These are phyloP conservation scores for Ophiostoma fasciatum DNA, from an alignment of 2,329 filamentous ascomycete genomes.

Conservation along the genomic window DNA sequence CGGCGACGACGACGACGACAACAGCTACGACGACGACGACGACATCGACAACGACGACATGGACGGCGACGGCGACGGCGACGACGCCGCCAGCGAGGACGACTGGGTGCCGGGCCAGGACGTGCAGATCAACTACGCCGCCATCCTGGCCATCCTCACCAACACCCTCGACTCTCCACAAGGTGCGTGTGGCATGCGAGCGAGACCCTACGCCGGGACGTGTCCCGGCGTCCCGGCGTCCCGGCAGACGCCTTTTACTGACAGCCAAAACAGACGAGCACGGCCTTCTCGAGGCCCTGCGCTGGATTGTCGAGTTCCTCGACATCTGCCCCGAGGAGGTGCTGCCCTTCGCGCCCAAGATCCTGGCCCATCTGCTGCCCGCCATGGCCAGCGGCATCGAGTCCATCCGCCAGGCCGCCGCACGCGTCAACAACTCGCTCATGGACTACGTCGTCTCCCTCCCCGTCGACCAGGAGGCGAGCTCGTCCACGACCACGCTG, in stretches of 20 bases:
- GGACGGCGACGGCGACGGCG: constrained; percentile 40
- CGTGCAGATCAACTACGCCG: constrained; percentile 83
- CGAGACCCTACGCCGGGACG: too few relatives aligned
- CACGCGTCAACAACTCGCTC: constrained; percentile 75
- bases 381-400: constrained; percentile 89
- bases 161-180: constrained; percentile 72
- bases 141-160: constrained; percentile 82
- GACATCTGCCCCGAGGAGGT: constrained; percentile 97
- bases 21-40: constrained; percentile 91
- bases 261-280: constrained; percentile 53
- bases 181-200: constrained; percentile 37
- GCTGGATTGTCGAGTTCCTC: constrained; percentile 93
- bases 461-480: constrained; percentile 49
- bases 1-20: constrained; percentile 50
- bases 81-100: constrained; percentile 55
- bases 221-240: too few relatives aligned
- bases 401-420: constrained; percentile 67
- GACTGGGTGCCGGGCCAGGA: constrained; percentile 98
- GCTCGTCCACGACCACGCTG: constrained; percentile 4
- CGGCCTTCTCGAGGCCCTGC: constrained; percentile 75
- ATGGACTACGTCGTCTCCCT: constrained; percentile 92
- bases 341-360: constrained; percentile 80
- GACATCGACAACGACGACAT: constrained; percentile 54
- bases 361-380: constrained; percentile 81
- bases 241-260: too few relatives aligned